Percentiles rank a stretch among this genome's conserved stretches.
These are phyloP conservation scores for Fagopyrum homotropicum DNA, from an alignment of 148 eudicot genomes.

Conservation along the genomic window DNA sequence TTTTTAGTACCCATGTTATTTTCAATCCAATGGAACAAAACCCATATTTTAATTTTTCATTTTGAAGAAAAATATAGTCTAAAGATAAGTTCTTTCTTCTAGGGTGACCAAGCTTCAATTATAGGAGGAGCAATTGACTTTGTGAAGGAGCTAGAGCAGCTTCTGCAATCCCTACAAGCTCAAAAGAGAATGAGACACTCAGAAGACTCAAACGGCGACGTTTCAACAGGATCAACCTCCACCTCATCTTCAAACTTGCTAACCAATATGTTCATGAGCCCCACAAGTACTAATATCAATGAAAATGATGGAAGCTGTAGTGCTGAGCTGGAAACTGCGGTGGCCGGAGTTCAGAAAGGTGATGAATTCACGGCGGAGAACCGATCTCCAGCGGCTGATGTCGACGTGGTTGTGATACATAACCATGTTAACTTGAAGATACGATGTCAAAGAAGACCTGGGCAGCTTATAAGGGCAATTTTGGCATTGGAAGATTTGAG, in stretches of 20 bases:
- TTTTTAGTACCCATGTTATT: neutral
- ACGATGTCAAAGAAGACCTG: constrained; percentile 32
- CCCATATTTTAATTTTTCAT: neutral
- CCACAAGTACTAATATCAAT: neutral
- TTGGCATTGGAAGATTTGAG: constrained; percentile 42
- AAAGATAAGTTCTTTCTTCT: neutral
- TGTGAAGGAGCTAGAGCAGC: constrained; percentile 54
- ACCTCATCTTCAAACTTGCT: constrained; percentile 25
- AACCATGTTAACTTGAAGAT: constrained; percentile 49
- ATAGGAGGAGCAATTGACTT: constrained; percentile 62
- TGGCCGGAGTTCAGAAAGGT: constrained; percentile 1
- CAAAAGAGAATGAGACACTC: constrained; percentile 35
- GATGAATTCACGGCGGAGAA: constrained; percentile 33
- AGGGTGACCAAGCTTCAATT: constrained; percentile 68
- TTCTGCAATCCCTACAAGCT: constrained; percentile 40
- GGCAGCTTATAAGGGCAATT: constrained; percentile 37
- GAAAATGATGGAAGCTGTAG: neutral
- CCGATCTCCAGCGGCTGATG: constrained; percentile 24
- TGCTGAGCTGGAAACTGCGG: neutral
- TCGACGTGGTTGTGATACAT: constrained; percentile 40
- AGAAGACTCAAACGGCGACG: constrained; percentile 25
- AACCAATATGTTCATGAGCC: constrained; percentile 17
- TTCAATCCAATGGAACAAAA: constrained; percentile 3
- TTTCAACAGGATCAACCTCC: constrained; percentile 22
- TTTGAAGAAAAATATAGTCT: neutral